A percentile compares a stretch with the other conserved stretches of the same genome.
phyloP scores from a whole-genome alignment of 2,329 filamentous ascomycete genomes.

The Chaetomium sp. region DNA sequence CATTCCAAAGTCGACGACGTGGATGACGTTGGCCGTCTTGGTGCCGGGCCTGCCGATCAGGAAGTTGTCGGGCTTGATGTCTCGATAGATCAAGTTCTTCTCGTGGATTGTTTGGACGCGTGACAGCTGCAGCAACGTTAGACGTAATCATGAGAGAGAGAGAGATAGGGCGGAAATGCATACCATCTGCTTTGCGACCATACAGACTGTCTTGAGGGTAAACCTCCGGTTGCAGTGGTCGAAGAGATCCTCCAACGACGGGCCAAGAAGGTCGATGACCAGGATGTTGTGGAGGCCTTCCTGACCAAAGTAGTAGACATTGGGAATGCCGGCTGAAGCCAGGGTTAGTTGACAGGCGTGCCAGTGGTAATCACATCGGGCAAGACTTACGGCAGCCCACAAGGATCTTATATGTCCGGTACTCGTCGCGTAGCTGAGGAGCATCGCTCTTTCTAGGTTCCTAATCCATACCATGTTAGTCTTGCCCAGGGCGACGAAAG shows the following conservation, averaged over 20 bases:
- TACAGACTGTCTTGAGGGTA: conserved; percentile 95
- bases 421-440: conserved; percentile 95
- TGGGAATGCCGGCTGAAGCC: conserved; percentile 84
- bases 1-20: conserved; percentile 99
- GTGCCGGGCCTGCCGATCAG: conserved; percentile 89
- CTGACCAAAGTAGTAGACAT: conserved; percentile 99
- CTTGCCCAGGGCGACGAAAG: background rate
- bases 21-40: conserved; percentile 96
- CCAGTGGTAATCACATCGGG: too few species aligned
- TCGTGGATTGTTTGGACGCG: conserved; percentile 94
- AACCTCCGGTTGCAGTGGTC: conserved; percentile 96
- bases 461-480: conserved; percentile 47
- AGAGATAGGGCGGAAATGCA: background rate
- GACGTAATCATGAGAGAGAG: conserved; percentile 29
- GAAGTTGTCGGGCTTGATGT: conserved; percentile 99
- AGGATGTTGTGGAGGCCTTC: conserved; percentile 98
- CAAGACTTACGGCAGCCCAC: conserved; percentile 90
- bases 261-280: conserved; percentile 93
- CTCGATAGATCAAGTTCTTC: conserved; percentile 98
- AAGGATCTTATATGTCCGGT: conserved; percentile 98
- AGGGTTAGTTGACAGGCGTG: conserved; percentile 27
- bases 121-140: conserved; percentile 64
- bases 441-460: conserved; percentile 99
- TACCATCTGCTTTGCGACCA: conserved; percentile 99
- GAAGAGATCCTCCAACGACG: conserved; percentile 94